Evolutionary conservation across 75 land plant species (phyloP).

Genomic region (Selaginella tamariscina): DNA sequence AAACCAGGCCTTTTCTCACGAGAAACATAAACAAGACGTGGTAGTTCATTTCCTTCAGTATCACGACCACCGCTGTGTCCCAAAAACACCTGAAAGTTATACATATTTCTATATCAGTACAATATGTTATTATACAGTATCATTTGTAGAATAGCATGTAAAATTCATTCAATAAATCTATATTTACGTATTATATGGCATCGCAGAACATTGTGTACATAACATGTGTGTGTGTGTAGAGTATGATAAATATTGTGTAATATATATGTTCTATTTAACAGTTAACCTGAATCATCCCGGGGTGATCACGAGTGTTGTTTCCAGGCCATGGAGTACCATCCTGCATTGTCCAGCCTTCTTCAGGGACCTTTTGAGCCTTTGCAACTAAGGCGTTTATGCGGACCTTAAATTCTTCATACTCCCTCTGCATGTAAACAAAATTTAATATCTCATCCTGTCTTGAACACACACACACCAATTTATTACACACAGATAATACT

Average conservation of each 20-base stretch:
- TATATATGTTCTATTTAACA: neutral
- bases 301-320: conserved; percentile 68
- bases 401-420: conserved; percentile 75
- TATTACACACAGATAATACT: no score
- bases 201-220: no score
- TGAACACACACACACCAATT: no score
- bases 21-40: conserved; percentile 78
- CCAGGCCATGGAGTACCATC: conserved; percentile 96
- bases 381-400: conserved; percentile 59
- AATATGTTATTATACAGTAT: no score
- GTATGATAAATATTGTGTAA: neutral
- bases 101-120: neutral
- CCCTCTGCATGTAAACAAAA: conserved; percentile 41
- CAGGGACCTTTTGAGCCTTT: conserved; percentile 65
- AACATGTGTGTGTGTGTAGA: no score
- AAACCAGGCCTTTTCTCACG: conserved; percentile 79
- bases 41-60: conserved; percentile 69
- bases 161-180: no score
- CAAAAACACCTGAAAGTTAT: conserved; percentile 35
- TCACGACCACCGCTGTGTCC: conserved; percentile 73
- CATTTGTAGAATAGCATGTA: no score
- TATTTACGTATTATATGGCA: no score
- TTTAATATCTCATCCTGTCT: no score
- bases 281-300: conserved; percentile 71
- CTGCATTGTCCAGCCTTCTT: conserved; percentile 98